Evolutionary conservation across 495 filamentous ascomycete species (phyloP), one percentile per base, ranked within the genome.

Genomic region (Penicillium manginii): DNA sequence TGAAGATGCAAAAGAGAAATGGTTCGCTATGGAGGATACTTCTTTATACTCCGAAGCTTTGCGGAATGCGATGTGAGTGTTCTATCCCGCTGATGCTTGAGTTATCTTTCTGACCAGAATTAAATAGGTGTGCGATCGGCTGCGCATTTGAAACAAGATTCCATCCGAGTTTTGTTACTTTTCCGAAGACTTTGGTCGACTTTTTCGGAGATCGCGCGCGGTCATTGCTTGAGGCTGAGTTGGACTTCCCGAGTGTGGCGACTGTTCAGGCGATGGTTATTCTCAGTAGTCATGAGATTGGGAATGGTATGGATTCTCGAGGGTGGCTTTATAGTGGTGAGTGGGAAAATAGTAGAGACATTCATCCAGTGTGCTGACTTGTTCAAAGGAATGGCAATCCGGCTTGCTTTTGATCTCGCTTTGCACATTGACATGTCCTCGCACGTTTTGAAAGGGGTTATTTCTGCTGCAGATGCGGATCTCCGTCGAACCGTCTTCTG

Each of bases 311-410:
- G 29, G 70, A 76, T 56, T 55, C 72, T 19, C 59, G 73, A 37
- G 75, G 73, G 3, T 76, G 73, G 75, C 57, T 78, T 4, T 75
- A 75, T 50, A 71, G 68, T 50, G 75, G 75, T 71, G 66, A 57
- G 58, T 50, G 1, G 11, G 18, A 29, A 8, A 29, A 1, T 8
- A 29, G 9, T 29, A 4, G 26, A 2, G 1, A 8, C 6, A 29
- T 7, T 0, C 26, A 29, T 29, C 3, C 26, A 29, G 6, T 1
- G 26, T 35, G 19, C 43, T 43, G 4, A 19, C 42, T 47, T 18
- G 14, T 17, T 10, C 35, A 0, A 2, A 71, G 74, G 74, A 50
- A 78, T 78, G 75, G 69, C 75, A 2, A 65, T 74, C 50, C 65
- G 75, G 26, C 63, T 78, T 17, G 52, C 70, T 10, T 63, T 70